Percentiles rank a stretch among this genome's conserved stretches.
phyloP scores from a whole-genome alignment of 2,329 filamentous ascomycete genomes.

The Aaosphaeria pasadenensis region DNA sequence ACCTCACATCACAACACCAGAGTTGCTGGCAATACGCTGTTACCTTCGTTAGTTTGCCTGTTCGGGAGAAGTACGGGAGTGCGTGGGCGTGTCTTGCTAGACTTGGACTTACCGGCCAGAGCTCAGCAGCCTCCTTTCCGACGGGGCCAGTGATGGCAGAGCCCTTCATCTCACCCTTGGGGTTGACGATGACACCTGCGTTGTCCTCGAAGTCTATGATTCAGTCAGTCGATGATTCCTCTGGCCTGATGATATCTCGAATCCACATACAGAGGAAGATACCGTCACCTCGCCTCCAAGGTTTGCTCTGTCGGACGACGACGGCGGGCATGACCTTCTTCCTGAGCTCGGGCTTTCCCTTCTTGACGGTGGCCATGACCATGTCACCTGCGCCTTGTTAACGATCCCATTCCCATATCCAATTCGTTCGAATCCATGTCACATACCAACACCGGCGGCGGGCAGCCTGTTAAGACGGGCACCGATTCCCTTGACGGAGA shows the following conservation, averaged over 20 bases:
- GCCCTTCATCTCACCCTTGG: slow-evolving; percentile 99
- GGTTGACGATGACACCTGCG: slow-evolving; percentile 99
- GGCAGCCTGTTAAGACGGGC: slow-evolving; percentile 96
- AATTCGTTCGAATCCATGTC: too few species aligned
- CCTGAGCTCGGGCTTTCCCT: slow-evolving; percentile 99
- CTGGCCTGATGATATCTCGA: too few species aligned
- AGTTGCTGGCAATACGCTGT: slow-evolving; percentile 97
- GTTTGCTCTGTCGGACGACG: slow-evolving; percentile 98
- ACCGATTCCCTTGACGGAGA: slow-evolving; percentile 98
- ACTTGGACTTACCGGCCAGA: slow-evolving; percentile 65
- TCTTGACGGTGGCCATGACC: slow-evolving; percentile 99
- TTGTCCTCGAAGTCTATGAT: slow-evolving; percentile 90
- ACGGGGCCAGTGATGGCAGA: slow-evolving; percentile 98
- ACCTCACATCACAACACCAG: slow-evolving; percentile 98
- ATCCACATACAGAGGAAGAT: slow-evolving; percentile 70
- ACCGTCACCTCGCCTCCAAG: slow-evolving; percentile 97
- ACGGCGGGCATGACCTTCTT: slow-evolving; percentile 99
- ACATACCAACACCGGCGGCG: slow-evolving; percentile 73
- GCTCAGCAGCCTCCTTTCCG: slow-evolving; percentile 98
- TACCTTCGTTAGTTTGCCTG: too few species aligned
- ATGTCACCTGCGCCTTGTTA: slow-evolving; percentile 67
- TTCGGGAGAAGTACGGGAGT: not conserved
- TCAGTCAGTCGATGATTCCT: too few species aligned
- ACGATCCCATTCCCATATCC: too few species aligned
- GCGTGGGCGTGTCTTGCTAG: slow-evolving; percentile 55